Evolutionary conservation across 2,329 filamentous ascomycete species (phyloP).

Genomic region (Pleomassaria siparia): DNA sequence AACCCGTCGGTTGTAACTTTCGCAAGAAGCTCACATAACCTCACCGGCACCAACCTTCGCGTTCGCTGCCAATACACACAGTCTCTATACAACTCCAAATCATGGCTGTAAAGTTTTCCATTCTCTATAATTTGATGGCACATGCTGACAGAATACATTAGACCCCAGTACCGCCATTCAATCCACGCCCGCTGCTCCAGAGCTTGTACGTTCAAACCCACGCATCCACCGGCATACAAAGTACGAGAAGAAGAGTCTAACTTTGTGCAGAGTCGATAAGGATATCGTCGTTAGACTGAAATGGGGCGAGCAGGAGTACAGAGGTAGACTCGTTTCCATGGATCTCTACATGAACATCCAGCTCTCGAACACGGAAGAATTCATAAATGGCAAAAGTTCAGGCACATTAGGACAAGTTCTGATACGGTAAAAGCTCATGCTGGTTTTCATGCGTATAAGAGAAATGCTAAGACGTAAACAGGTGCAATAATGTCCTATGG

Average conservation of each 20-base stretch:
- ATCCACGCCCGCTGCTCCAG: conserved; percentile 96
- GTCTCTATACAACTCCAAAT: conserved; percentile 24
- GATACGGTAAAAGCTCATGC: conserved; percentile 65
- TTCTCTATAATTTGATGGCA: neutral
- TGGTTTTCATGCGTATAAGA: neutral
- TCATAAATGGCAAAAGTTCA: conserved; percentile 81
- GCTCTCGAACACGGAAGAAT: conserved; percentile 87
- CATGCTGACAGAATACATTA: conserved; percentile 1
- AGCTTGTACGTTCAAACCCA: conserved; percentile 67
- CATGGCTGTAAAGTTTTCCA: conserved; percentile 41
- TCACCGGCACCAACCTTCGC: neutral
- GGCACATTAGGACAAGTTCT: conserved; percentile 87
- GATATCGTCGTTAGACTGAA: conserved; percentile 90
- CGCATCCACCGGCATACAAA: neutral
- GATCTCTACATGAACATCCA: conserved; percentile 99
- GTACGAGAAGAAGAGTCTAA: conserved; percentile 12
- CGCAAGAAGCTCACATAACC: conserved; percentile 1
- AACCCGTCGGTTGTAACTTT: neutral
- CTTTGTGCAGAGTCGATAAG: conserved; percentile 72
- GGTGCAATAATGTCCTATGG: conserved; percentile 98
- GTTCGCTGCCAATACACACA: neutral
- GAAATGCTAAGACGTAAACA: conserved; percentile 36
- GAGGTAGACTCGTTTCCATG: conserved; percentile 85
- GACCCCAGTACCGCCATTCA: conserved; percentile 72
- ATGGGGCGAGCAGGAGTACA: conserved; percentile 98